These are phyloP conservation scores for Trypanosoma mega DNA, from an alignment of 208 protist species.

Conservation along the genomic window DNA sequence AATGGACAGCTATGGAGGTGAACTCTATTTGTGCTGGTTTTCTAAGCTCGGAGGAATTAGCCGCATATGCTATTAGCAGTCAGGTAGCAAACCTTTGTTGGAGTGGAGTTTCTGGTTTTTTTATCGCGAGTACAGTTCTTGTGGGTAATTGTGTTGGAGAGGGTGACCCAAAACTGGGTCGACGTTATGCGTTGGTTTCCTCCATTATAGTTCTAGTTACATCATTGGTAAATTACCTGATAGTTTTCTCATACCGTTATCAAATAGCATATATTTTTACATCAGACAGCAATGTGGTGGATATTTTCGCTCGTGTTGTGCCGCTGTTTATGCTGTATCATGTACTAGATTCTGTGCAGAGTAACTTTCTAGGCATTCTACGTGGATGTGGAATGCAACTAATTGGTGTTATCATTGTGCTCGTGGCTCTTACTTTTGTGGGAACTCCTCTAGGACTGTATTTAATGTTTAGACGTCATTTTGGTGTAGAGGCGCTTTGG, in stretches of 20 bases:
- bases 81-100: conserved; percentile 78
- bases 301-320: conserved; percentile 14
- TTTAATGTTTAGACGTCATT: conserved; percentile 9
- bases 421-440: conserved; percentile 11
- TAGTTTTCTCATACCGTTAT: conserved; percentile 46
- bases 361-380: conserved; percentile 21
- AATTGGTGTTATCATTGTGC: conserved; percentile 17
- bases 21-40: conserved; percentile 72
- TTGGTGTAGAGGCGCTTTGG: conserved; percentile 18
- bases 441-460: conserved; percentile 17
- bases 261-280: conserved; percentile 75
- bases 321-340: conserved; percentile 24
- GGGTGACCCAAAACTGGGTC: conserved; percentile 51
- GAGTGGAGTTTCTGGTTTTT: conserved; percentile 64
- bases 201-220: conserved; percentile 51
- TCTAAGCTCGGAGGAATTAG: conserved; percentile 48
- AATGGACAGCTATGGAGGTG: conserved; percentile 83
- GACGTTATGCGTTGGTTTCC: conserved; percentile 52
- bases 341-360: conserved; percentile 19
- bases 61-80: conserved; percentile 72
- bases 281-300: conserved; percentile 31
- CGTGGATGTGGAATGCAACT: conserved; percentile 22
- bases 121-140: conserved; percentile 71
- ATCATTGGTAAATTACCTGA: conserved; percentile 35
- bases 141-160: conserved; percentile 80